Evolutionary conservation across 1,284 basidiomycete genomes (phyloP).

Genomic region (Cutaneotrichosporon cyanovorans): DNA sequence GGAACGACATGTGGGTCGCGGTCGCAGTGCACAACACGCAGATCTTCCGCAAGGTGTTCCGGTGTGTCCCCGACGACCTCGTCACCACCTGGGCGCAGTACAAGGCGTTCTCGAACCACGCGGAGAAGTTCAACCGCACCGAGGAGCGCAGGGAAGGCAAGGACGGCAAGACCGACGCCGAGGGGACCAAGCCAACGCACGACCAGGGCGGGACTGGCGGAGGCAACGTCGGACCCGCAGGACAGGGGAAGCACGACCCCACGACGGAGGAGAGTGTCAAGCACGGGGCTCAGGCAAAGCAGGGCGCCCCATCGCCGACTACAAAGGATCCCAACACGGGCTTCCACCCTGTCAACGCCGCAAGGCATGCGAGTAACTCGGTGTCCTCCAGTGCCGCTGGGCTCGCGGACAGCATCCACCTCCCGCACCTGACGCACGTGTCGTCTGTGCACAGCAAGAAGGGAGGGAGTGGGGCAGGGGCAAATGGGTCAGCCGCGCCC

Average conservation of each 20-base stretch:
- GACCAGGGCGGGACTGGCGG: conserved; percentile 47
- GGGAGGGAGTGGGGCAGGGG: background rate
- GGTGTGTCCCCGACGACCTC: conserved; percentile 80
- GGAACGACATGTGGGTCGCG: conserved; percentile 80
- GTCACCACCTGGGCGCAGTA: conserved; percentile 92
- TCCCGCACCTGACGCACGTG: no score
- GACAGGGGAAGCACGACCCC: background rate
- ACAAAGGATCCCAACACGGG: no score
- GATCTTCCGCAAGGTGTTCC: conserved; percentile 87
- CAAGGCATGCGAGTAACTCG: no score
- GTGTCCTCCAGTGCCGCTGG: no score
- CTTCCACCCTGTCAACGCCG: no score
- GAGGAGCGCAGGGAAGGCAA: no score
- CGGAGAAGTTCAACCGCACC: conserved; percentile 57
- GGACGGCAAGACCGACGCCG: conserved; percentile 17
- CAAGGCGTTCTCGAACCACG: conserved; percentile 67
- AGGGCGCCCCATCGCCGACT: no score
- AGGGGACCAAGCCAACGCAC: conserved; percentile 41
- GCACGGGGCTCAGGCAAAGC: no score
- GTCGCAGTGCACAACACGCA: conserved; percentile 82
- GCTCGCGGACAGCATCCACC: no score
- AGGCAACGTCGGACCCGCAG: conserved; percentile 39
- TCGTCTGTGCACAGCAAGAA: no score
- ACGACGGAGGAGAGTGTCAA: no score
- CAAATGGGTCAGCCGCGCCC: background rate